These are phyloP conservation scores for Talaromyces sp. DNA, from an alignment of 2,329 filamentous ascomycete genomes.

Conservation along the genomic window DNA sequence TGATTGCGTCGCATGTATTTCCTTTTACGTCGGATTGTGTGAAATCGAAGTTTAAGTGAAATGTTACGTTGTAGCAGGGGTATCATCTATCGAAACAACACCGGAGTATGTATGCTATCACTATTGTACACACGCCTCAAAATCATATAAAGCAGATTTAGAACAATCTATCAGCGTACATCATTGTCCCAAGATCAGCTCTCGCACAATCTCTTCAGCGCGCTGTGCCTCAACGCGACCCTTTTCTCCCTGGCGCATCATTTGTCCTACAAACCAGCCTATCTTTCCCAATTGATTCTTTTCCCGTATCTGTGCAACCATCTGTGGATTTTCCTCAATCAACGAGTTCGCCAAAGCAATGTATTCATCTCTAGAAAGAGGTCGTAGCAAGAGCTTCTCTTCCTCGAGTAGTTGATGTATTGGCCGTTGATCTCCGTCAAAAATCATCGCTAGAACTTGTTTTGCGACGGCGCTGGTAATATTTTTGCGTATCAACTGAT, in stretches of 20 bases:
- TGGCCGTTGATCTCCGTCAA: slow-evolving; percentile 50
- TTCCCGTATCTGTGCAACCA: slow-evolving; percentile 59
- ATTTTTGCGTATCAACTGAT: slow-evolving; percentile 42
- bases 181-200: slow-evolving; percentile 42
- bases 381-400: slow-evolving; percentile 55
- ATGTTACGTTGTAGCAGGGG: background rate
- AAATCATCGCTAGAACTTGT: slow-evolving; percentile 56
- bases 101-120: background rate
- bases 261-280: slow-evolving; percentile 67
- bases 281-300: slow-evolving; percentile 64
- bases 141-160: background rate
- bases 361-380: slow-evolving; percentile 59
- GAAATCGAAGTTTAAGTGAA: background rate
- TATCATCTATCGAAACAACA: slow-evolving; percentile 5
- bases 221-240: slow-evolving; percentile 62
- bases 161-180: background rate
- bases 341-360: slow-evolving; percentile 53
- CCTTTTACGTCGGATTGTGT: background rate
- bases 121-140: background rate
- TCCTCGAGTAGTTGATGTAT: slow-evolving; percentile 57
- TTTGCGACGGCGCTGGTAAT: slow-evolving; percentile 61
- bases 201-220: slow-evolving; percentile 55
- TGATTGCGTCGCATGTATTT: slow-evolving; percentile 2
- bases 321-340: slow-evolving; percentile 55
- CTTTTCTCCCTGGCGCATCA: slow-evolving; percentile 61